Base-by-base conservation (phyloP, 2,329 filamentous ascomycete species). In the Lasiodiplodia citricola region DNA sequence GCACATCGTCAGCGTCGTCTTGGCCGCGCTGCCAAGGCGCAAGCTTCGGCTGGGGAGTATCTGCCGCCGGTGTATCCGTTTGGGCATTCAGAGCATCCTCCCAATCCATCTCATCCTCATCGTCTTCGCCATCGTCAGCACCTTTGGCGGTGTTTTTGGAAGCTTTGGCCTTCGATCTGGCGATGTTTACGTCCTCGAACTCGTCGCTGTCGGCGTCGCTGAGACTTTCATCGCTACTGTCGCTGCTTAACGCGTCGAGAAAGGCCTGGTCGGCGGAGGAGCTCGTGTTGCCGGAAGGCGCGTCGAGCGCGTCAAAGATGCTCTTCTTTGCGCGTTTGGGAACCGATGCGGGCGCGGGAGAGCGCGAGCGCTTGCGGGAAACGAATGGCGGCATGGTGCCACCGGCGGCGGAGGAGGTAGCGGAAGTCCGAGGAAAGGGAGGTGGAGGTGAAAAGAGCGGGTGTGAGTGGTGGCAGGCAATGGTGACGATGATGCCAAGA, bases 71-170 rank as follows among this genome's bases (percentile, higher is more conserved):
- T 18, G 56, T 63, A 78, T 72, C 60, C 77, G 73, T 68, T 77
- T 72, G 72, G 81, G 80, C 74, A 72, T 25, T 70, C 70, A 51
- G 76, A 57, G 72, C 82, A 73, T 76, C 79, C 72, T 73, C 82
- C 78, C 73, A 82, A 14, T 80, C 78, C 47, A 80, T 77, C 8
- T 79, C 79, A 18, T 57, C 71, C 58, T 63, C 73, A 70, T 55
- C 62, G 37, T 69, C 57, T 58, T 67, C 47, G 47, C 47, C 63
- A 37, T 68, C 28, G n/a, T 70, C 71, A 0, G 66, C 68, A 4
- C 44, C 64, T 41, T 38, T 57, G 5, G 14, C 38, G 16, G 56
- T 16, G 10, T 18, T 21, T 18, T 21, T 56, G 13, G 55, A 7
- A n/a, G 31, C 21, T 38, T 56, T 54, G 51, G 14, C 38, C 57